Base-by-base conservation (phyloP, 352 stramenopile genomes). In the Pythium phragmiticola region DNA sequence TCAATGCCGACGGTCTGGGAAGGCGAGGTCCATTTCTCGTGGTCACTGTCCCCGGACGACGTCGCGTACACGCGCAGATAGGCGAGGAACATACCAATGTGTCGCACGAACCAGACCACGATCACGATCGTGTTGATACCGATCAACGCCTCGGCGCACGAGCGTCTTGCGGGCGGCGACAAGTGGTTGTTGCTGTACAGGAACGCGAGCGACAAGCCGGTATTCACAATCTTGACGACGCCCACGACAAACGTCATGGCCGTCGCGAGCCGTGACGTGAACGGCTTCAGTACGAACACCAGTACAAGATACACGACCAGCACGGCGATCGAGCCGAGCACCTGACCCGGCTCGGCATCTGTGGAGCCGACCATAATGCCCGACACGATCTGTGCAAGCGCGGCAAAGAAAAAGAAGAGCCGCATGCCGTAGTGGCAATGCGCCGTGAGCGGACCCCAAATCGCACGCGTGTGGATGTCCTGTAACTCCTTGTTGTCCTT, bases 361-460 rank as follows among this genome's bases (percentile, higher is more conserved):
- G 88, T 73, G n/a, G 72, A 72, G 17, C 79, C 83, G 17, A 92
- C 69, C 14, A 82, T 58, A 34, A 89, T 57, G 2, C 78, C 82
- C 14, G 69, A 84, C 7, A 73, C 58, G 57, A 88, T 78, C 68
- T 91, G 80, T 13, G 87, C 68, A 7, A 83, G 59, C 7, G 78
- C 77, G 13, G 72, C 73, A 19, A 88, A 69, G 19, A 83, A 69
- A 62, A 89, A 88, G 66, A 92, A 89, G 61, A 92, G 76, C 12
- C 83, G 83, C 48, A 70, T 78, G 19, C 63, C 65, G 65, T 86
- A 88, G 21, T 68, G 77, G 65, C 77, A 87, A 52, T 87, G 77
- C 36, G 64, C 78, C 56, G 87, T 90, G 16, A 90, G 69, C 36
- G 69, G 75, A 2, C 80, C 83, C 74, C 77, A 89, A 6, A 77